These are phyloP conservation scores for Psilocybe sp. DNA, from an alignment of 768 basidiomycete genomes.

Conservation along the genomic window DNA sequence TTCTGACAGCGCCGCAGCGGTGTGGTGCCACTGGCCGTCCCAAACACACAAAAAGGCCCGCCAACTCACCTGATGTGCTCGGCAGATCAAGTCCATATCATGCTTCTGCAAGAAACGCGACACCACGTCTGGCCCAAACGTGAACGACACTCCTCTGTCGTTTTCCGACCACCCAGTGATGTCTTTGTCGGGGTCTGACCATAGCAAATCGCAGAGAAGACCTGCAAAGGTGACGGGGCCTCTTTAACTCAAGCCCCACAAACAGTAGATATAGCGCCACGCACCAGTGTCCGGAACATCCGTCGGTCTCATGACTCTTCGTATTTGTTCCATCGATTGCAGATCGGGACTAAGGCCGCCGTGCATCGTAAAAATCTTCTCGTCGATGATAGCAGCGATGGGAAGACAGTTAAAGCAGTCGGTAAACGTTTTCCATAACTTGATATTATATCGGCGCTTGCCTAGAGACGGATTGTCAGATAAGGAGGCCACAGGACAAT, in stretches of 20 bases:
- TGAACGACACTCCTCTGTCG: conserved; percentile 97
- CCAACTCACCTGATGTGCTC: conserved; percentile 87
- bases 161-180: conserved; percentile 99
- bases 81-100: conserved; percentile 98
- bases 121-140: conserved; percentile 97
- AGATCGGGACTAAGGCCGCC: conserved; percentile 96
- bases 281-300: conserved; percentile 97
- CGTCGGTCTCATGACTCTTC: conserved; percentile 97
- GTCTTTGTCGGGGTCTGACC: conserved; percentile 99
- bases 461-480: conserved; percentile 44
- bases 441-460: conserved; percentile 99
- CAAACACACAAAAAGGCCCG: conserved; percentile 2
- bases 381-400: conserved; percentile 99
- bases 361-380: conserved; percentile 99
- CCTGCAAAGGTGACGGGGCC: conserved; percentile 44
- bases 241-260: conserved; percentile 4
- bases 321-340: conserved; percentile 99
- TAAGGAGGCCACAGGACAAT: conserved; percentile 6
- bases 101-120: conserved; percentile 98
- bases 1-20: no score
- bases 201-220: conserved; percentile 91
- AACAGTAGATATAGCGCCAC: conserved; percentile 17
- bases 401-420: conserved; percentile 99
- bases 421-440: conserved; percentile 99
- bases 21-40: background rate